A percentile compares a stretch with the other conserved stretches of the same genome.
Conservation (phyloP, 192 early-diverging fungal genomes). For the Gryganskiella cystojenkinii region DNA sequence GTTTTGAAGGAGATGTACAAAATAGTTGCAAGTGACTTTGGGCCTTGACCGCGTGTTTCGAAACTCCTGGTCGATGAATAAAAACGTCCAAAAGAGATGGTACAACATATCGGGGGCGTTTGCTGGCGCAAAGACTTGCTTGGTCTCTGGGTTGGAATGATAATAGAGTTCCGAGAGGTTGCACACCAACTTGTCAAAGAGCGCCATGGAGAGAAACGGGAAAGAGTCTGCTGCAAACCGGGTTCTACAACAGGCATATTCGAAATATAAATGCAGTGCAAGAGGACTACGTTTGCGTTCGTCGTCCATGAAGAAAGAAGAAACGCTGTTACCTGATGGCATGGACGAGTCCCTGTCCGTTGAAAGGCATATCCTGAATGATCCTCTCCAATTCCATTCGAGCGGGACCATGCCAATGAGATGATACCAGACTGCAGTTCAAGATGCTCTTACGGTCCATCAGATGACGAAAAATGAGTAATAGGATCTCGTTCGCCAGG, state of each 20-base stretch:
- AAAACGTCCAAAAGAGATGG: conserved; percentile 46
- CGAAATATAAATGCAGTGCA: no score
- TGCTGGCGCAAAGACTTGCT: conserved; percentile 27
- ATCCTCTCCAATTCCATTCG: conserved; percentile 20
- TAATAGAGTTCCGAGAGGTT: conserved; percentile 45
- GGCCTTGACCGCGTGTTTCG: conserved; percentile 25
- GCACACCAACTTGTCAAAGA: conserved; percentile 44
- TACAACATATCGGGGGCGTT: conserved; percentile 28
- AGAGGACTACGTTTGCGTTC: no score
- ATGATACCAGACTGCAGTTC: conserved; percentile 43
- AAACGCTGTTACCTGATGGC: conserved; percentile 2
- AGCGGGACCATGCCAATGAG: conserved; percentile 41
- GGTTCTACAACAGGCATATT: conserved; percentile 17
- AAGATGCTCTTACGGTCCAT: conserved; percentile 38
- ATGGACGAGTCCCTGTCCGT: conserved; percentile 37
- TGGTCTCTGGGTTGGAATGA: conserved; percentile 47
- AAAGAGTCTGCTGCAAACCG: conserved; percentile 37
- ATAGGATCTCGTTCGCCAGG: conserved; percentile 23
- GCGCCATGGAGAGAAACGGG: conserved; percentile 36
- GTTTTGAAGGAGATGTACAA: conserved; percentile 31
- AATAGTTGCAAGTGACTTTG: conserved; percentile 49
- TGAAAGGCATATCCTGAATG: conserved; percentile 33
- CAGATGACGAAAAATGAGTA: conserved; percentile 37
- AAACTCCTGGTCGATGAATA: conserved; percentile 53
- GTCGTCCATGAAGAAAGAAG: neutral